Conservation (phyloP, 345 rosid genomes). For the Rhodomyrtus tomentosa region DNA sequence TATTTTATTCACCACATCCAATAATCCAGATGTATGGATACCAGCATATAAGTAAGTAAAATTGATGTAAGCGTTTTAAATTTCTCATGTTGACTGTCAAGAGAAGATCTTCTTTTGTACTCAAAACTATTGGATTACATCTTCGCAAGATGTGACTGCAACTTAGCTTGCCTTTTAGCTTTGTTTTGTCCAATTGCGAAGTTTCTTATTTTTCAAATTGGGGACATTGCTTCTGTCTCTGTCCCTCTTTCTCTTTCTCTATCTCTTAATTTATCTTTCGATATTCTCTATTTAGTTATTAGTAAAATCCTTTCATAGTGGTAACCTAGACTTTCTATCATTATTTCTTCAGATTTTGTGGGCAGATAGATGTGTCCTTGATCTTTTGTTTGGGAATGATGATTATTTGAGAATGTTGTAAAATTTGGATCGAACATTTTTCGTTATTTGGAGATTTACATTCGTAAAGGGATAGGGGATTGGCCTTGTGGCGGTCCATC, state of each 20-base stretch:
- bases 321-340: neutral
- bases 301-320: neutral
- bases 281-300: neutral
- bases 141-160: neutral
- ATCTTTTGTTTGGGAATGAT: neutral
- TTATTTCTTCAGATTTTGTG: neutral
- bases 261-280: neutral
- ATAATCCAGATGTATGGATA: slow-evolving; percentile 99
- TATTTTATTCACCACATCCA: slow-evolving; percentile 87
- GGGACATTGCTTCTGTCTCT: neutral
- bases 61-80: neutral
- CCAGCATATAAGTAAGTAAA: slow-evolving; percentile 90
- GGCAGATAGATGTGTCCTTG: neutral
- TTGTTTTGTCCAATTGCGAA: neutral
- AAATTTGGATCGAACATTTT: neutral
- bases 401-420: neutral
- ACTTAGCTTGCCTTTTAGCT: neutral
- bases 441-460: neutral
- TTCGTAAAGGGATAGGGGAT: neutral
- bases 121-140: neutral
- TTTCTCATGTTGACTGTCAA: neutral
- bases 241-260: neutral
- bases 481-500: neutral
- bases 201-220: neutral
- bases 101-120: neutral